Percentiles rank a stretch among this genome's conserved stretches.
These are phyloP conservation scores for Neurospora sp. DNA, from an alignment of 495 filamentous ascomycete species.

Conservation along the genomic window DNA sequence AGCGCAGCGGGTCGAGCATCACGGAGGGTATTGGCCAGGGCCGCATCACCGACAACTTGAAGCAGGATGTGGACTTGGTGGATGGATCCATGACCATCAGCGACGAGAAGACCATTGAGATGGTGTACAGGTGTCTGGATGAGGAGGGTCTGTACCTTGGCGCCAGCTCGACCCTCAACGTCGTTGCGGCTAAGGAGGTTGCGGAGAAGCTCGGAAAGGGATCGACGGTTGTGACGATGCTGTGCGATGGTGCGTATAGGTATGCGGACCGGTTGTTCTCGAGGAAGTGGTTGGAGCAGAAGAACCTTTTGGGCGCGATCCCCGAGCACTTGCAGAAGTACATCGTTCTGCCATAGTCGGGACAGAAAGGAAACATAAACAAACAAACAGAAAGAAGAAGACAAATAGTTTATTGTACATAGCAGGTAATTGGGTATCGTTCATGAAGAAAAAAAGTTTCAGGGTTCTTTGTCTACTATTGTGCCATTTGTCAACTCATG, in stretches of 20 bases:
- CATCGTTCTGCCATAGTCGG: constrained; percentile 66
- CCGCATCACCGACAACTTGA: constrained; percentile 87
- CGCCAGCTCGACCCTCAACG: constrained; percentile 85
- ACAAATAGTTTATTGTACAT: neutral
- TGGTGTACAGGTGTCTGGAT: constrained; percentile 95
- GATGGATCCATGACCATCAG: constrained; percentile 80
- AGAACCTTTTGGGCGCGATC: constrained; percentile 73
- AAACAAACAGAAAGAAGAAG: neutral
- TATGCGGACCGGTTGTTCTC: constrained; percentile 94
- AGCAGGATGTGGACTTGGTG: constrained; percentile 71
- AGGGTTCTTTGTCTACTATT: constrained; percentile 4
- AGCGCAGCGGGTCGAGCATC: constrained; percentile 80
- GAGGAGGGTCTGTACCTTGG: constrained; percentile 97
- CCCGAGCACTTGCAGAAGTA: constrained; percentile 83
- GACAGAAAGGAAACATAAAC: constrained; percentile 3
- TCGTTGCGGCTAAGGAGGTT: constrained; percentile 89
- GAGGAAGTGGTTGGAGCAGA: constrained; percentile 74
- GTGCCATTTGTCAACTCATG: neutral
- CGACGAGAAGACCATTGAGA: constrained; percentile 91
- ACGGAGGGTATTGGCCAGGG: constrained; percentile 98
- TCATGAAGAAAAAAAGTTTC: neutral
- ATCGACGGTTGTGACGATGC: constrained; percentile 82
- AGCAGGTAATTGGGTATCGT: neutral
- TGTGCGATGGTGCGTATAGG: constrained; percentile 92
- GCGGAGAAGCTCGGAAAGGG: constrained; percentile 84